Evolutionary conservation across 2,329 filamentous ascomycete genomes (phyloP).

Genomic region (Aureobasidium subglaciale): DNA sequence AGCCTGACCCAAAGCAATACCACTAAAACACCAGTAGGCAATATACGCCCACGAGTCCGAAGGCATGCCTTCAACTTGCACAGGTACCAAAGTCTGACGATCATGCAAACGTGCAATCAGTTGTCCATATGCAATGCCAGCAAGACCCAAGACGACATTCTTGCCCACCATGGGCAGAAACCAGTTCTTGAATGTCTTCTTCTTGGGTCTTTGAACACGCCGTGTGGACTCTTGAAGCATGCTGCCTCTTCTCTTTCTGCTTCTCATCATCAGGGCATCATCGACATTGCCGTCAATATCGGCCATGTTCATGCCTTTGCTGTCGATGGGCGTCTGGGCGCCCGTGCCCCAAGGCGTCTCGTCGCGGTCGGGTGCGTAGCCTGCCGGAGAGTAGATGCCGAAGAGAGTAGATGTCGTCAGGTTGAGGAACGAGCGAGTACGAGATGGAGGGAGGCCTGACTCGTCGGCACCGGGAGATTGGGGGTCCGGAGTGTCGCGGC

Average conservation of each 20-base stretch:
- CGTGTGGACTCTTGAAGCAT: slow-evolving; percentile 16
- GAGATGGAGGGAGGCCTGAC: slow-evolving; percentile 41
- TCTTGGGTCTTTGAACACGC: slow-evolving; percentile 9
- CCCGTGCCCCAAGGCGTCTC: slow-evolving; percentile 74
- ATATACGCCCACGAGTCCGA: slow-evolving; percentile 60
- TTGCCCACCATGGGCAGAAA: slow-evolving; percentile 38
- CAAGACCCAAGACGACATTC: slow-evolving; percentile 58
- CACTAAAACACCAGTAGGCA: slow-evolving; percentile 72
- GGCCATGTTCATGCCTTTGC: slow-evolving; percentile 15
- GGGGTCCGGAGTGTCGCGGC: slow-evolving; percentile 20
- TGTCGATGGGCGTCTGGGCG: slow-evolving; percentile 55
- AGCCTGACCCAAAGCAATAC: slow-evolving; percentile 68
- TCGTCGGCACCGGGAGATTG: slow-evolving; percentile 19
- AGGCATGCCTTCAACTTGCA: slow-evolving; percentile 53
- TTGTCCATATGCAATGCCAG: slow-evolving; percentile 77
- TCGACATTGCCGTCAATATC: slow-evolving; percentile 12
- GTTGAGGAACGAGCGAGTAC: slow-evolving; percentile 74
- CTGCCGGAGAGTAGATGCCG: slow-evolving; percentile 76
- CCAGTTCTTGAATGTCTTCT: slow-evolving; percentile 24
- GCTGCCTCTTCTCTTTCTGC: slow-evolving; percentile 14
- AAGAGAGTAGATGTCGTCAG: slow-evolving; percentile 83
- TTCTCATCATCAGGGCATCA: slow-evolving; percentile 6
- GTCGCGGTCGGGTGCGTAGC: slow-evolving; percentile 46
- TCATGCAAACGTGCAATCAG: slow-evolving; percentile 75
- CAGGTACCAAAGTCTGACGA: slow-evolving; percentile 55